These are phyloP conservation scores for Silene conica DNA, from an alignment of 148 eudicot species.

Conservation along the genomic window DNA sequence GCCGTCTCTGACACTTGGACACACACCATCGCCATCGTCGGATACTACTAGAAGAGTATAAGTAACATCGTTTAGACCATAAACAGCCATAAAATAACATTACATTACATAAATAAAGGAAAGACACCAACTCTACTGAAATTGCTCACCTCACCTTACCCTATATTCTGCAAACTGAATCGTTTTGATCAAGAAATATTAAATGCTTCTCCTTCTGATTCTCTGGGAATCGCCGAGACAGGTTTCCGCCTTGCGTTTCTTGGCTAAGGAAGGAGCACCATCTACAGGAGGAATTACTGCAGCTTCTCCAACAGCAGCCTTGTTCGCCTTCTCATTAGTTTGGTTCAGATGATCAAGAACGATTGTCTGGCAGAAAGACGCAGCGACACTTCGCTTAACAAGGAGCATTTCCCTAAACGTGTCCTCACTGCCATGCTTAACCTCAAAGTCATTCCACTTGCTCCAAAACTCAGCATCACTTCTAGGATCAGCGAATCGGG, in stretches of 20 bases:
- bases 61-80: no score
- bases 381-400: constrained; percentile 69
- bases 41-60: no score
- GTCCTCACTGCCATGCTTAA: constrained; percentile 91
- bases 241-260: constrained; percentile 49
- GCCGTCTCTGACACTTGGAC: no score
- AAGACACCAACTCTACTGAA: no score
- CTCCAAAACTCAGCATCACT: constrained; percentile 79
- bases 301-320: no score
- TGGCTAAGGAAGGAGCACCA: constrained; percentile 59
- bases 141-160: no score
- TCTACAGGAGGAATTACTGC: constrained; percentile 22
- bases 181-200: no score
- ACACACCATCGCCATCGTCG: no score
- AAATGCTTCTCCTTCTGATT: constrained; percentile 45
- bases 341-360: not conserved
- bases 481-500: constrained; percentile 76
- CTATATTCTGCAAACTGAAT: no score
- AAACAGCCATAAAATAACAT: no score
- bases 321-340: constrained; percentile 38
- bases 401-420: constrained; percentile 90
- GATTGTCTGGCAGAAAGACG: constrained; percentile 60
- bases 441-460: constrained; percentile 90
- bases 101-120: no score
- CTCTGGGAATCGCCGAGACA: constrained; percentile 71